Evolutionary conservation across 2,329 filamentous ascomycete genomes (phyloP).

Genomic region (Penicillium sumatraense): DNA sequence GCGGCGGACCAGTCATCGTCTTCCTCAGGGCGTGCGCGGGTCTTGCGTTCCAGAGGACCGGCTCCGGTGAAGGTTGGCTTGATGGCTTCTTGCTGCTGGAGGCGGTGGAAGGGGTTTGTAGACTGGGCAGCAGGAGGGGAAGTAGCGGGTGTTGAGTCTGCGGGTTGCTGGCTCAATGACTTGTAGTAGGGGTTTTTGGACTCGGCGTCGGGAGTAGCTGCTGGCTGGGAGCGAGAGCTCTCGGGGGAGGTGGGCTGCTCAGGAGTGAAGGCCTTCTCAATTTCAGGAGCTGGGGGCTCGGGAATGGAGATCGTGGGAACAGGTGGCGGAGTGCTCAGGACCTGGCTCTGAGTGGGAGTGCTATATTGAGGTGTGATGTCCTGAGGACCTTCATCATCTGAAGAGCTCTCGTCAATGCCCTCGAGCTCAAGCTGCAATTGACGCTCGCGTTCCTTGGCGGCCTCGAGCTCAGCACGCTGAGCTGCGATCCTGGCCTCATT

Average conservation of each 20-base stretch:
- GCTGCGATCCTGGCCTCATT: conserved; percentile 83
- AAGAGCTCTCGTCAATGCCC: conserved; percentile 74
- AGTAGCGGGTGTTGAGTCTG: conserved; percentile 54
- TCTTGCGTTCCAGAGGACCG: conserved; percentile 52
- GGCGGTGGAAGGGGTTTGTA: conserved; percentile 96
- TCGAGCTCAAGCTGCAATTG: conserved; percentile 89
- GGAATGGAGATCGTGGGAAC: conserved; percentile 32
- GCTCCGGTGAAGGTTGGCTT: conserved; percentile 57
- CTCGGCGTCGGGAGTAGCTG: conserved; percentile 68
- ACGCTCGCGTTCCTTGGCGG: conserved; percentile 84
- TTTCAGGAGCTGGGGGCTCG: conserved; percentile 42
- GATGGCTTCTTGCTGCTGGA: conserved; percentile 65
- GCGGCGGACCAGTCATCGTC: conserved; percentile 79
- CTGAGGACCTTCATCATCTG: conserved; percentile 78
- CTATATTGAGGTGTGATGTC: conserved; percentile 68
- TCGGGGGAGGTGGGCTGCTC: conserved; percentile 51
- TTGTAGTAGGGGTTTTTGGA: conserved; percentile 96
- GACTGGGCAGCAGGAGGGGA: conserved; percentile 62
- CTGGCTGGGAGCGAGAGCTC: conserved; percentile 55
- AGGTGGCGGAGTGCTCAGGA: conserved; percentile 48
- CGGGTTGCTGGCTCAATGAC: conserved; percentile 73
- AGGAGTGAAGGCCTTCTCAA: conserved; percentile 57
- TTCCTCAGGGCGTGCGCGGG: conserved; percentile 64
- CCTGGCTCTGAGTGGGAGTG: conserved; percentile 63
- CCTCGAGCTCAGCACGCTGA: conserved; percentile 89